phyloP scores from a whole-genome alignment of 2,329 filamentous ascomycete species.

The Ophiostoma tasmaniense region DNA sequence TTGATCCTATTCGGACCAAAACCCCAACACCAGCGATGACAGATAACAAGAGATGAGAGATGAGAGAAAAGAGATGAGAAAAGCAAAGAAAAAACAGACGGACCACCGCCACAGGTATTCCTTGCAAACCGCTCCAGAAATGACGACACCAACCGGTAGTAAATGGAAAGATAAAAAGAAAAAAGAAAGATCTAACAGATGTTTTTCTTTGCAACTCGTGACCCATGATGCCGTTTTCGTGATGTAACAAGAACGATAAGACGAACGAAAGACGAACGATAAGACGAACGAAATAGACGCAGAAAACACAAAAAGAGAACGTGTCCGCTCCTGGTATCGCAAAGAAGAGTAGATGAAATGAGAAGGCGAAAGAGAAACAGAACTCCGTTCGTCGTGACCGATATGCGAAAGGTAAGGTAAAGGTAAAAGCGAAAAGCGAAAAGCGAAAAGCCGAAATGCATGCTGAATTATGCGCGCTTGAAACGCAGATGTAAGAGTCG shows the following conservation, averaged over 20 bases:
- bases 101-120: constrained; percentile 5
- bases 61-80: constrained; percentile 9
- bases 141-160: constrained; percentile 24
- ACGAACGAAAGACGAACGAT: background rate
- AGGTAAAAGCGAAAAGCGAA: no score
- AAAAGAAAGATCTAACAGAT: constrained; percentile 38
- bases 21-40: constrained; percentile 17
- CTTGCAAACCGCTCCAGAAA: constrained; percentile 9
- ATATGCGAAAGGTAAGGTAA: no score
- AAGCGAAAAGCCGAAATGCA: background rate
- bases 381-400: constrained; percentile 33
- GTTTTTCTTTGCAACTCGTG: constrained; percentile 32
- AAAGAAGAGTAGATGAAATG: constrained; percentile 21
- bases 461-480: constrained; percentile 2
- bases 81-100: constrained; percentile 12
- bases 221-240: constrained; percentile 1
- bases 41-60: constrained; percentile 7
- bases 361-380: constrained; percentile 10
- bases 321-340: constrained; percentile 35
- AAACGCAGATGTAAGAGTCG: no score
- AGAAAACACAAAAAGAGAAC: constrained; percentile 29
- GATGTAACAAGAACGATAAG: background rate
- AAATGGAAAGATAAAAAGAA: constrained; percentile 21
- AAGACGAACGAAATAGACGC: background rate
- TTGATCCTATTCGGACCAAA: constrained; percentile 13